Evolutionary conservation across 78 protist species (phyloP), one percentile per base, ranked within the genome.

Genomic region (Anaeramoeba ignava): DNA sequence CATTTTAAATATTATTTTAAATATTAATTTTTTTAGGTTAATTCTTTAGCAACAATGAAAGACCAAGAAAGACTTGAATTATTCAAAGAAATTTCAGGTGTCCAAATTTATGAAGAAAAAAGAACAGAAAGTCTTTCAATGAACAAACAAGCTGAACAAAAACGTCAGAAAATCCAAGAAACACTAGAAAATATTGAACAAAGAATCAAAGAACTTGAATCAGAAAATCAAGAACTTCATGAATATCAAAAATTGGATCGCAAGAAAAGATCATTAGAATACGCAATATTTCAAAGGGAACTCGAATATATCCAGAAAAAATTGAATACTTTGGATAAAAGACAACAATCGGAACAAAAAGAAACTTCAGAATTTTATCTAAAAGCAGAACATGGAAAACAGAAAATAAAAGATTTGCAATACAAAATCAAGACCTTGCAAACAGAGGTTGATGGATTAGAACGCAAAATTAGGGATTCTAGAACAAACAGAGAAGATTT

Each of bases 51-150:
- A 39, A 8, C 39, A 79, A 93, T 95, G 94, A 87, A 85, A 39
- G 98, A 95, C 78, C 31, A 41, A 0, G 93, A 90, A 36, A 89
- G 99, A 31, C 91, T 96, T 23, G 91, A 89, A 34, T 83, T 96
- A 39, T 86, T 98, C 36, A 93, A 94, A 88, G 99, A 97, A 81
- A 93, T 98, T 0, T 98, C 99, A 0, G 99, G 99, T 34, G 94
- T 98, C 3, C 83, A 88, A 27, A 95, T 94, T 27, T 98, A 95
- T 82, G 97, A 96, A 41, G 96, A 93, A 81, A 80, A 93, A 3
- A 88, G 96, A 2, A 78, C 12, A 0, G 95, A 97, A 78, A 54
- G 73, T 17, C 17, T 54, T 27, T 27, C 36, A 17, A 54, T 54
- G 8, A 54, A 27, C 36, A 27, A 8, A 8, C 8, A 54, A 54